Base-by-base conservation (phyloP, 148 eudicot species). In the Rhododendron williamsianum region DNA sequence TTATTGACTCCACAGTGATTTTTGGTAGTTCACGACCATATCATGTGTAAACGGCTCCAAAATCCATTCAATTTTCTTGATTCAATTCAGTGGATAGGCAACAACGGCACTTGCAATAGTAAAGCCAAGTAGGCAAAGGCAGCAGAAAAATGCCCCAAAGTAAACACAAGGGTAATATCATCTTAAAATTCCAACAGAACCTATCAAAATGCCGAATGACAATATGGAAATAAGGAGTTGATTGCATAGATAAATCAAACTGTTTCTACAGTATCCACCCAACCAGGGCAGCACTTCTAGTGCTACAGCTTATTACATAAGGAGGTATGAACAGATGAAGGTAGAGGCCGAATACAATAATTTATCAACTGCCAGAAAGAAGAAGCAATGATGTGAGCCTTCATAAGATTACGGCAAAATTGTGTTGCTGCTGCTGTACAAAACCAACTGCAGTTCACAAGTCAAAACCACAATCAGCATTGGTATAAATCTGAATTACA, bases 361-460 rank as follows among this genome's bases (percentile, higher is more conserved):
- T 51, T 84, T 51, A 51, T 36, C 69, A 35, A 10, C 85, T 48
- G 65, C 81, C 52, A 2, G 7, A 84, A 30, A 27, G 30, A 72
- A 33, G 76, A 49, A 21, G 33, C 36, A 23, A 27, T 80, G 30
- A 12, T 19, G 5, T 1, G 5, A 46, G 41, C 35, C 65, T 51
- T 49, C 38, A 63, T 73, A 49, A 49, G 30, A 35, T 52, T 49
- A 52, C 54, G 6, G 74, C 18, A 30, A 84, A 73, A 25, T 65
- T 74, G 19, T 52, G 85, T 36, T 51, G 80, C 35, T 69, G 36
- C 49, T 18, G 46, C 85, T 84, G 85, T 84, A 84, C 81, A 72
- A 49, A 49, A 54, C 80, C 67, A 76, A 74, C 85, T 84, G 80
- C 85, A 51, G 7, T 83, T 25, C 46, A 74, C 21, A 35, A 84